These are phyloP conservation scores for Xylariaceae sp. DNA, from an alignment of 2,329 filamentous ascomycete species.

Conservation along the genomic window DNA sequence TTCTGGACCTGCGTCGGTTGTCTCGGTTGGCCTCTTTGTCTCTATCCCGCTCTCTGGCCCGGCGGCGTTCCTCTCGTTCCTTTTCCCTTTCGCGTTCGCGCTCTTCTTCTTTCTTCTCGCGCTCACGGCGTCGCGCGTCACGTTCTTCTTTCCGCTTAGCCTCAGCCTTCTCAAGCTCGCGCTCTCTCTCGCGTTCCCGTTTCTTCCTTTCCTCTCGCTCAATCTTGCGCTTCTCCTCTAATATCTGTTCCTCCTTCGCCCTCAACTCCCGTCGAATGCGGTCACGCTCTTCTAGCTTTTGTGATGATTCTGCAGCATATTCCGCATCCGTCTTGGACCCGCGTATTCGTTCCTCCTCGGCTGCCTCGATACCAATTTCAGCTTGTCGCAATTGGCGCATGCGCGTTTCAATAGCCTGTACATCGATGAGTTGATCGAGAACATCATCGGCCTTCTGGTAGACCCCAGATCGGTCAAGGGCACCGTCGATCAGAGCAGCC, in stretches of 20 bases:
- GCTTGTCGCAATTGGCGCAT: slow-evolving; percentile 69
- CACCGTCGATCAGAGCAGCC: slow-evolving; percentile 75
- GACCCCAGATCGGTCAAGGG: slow-evolving; percentile 74
- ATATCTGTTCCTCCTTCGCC: slow-evolving; percentile 60
- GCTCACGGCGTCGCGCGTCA: slow-evolving; percentile 51
- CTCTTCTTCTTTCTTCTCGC: slow-evolving; percentile 41
- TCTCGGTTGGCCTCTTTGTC: slow-evolving; percentile 35
- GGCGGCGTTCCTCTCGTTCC: slow-evolving; percentile 57
- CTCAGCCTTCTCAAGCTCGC: slow-evolving; percentile 53
- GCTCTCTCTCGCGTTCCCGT: slow-evolving; percentile 52
- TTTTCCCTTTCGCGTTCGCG: slow-evolving; percentile 52
- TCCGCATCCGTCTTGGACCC: slow-evolving; percentile 75
- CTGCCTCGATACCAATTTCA: slow-evolving; percentile 71
- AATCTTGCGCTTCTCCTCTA: slow-evolving; percentile 63
- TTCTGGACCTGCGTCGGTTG: slow-evolving; percentile 37
- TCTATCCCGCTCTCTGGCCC: slow-evolving; percentile 43
- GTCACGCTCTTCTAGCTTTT: slow-evolving; percentile 62
- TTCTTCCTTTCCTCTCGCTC: slow-evolving; percentile 59
- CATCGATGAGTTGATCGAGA: slow-evolving; percentile 69
- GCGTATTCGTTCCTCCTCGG: slow-evolving; percentile 63
- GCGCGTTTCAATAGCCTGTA: slow-evolving; percentile 66
- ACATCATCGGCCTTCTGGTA: slow-evolving; percentile 72
- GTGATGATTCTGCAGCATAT: slow-evolving; percentile 69
- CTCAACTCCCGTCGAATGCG: slow-evolving; percentile 62
- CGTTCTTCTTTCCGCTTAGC: slow-evolving; percentile 53